phyloP scores from a whole-genome alignment of 257 asterid genomes.

The Petunia axillaris region DNA sequence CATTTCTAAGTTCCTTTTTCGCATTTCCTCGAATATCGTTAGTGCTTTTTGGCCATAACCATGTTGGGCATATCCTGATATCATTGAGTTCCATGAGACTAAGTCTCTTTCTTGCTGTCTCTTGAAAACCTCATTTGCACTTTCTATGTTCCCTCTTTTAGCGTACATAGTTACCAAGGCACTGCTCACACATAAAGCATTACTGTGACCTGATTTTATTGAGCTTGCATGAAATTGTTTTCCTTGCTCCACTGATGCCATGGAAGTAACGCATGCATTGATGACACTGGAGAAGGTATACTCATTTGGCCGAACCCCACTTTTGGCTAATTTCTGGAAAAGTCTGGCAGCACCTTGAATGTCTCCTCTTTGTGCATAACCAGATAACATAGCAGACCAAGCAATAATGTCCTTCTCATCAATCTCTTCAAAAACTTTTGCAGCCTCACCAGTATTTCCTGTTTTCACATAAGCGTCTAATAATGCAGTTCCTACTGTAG shows the following conservation, averaged over 20 bases:
- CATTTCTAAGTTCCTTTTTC: constrained; percentile 53
- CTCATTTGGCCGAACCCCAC: constrained; percentile 75
- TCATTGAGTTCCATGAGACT: constrained; percentile 94
- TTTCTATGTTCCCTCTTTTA: constrained; percentile 80
- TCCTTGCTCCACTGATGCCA: constrained; percentile 79
- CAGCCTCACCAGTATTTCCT: constrained; percentile 56
- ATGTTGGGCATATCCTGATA: constrained; percentile 88
- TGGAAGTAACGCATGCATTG: constrained; percentile 71
- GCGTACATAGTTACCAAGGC: constrained; percentile 93
- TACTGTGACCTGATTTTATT: constrained; percentile 61
- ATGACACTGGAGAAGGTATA: constrained; percentile 82
- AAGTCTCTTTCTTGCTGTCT: constrained; percentile 75
- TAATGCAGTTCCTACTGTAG: constrained; percentile 85
- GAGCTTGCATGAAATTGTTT: constrained; percentile 79
- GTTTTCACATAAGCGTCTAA: constrained; percentile 74
- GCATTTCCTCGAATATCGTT: constrained; percentile 71
- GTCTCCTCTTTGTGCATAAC: constrained; percentile 72
- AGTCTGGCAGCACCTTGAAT: constrained; percentile 62
- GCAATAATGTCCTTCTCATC: constrained; percentile 82
- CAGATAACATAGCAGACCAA: constrained; percentile 95
- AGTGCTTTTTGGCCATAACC: constrained; percentile 82
- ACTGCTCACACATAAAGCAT: constrained; percentile 75
- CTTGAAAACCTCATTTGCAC: constrained; percentile 73
- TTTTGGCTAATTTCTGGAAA: constrained; percentile 52
- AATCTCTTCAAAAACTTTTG: constrained; percentile 60